A percentile compares a stretch with the other conserved stretches of the same genome.
These are phyloP conservation scores for Dactylis glomerata DNA, from an alignment of 176 grass and related monocot genomes.

Conservation along the genomic window DNA sequence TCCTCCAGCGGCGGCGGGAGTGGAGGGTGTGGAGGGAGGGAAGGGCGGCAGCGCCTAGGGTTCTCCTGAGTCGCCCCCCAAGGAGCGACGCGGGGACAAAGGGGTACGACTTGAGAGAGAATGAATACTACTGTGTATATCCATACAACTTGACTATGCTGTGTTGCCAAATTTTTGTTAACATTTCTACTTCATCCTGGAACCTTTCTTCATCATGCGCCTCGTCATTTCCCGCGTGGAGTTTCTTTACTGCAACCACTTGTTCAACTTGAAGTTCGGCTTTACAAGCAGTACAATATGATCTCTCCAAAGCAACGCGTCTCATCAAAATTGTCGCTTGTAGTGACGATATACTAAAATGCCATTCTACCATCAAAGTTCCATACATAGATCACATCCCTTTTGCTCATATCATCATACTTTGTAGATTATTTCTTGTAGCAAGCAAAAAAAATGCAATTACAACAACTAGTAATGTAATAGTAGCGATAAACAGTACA, in stretches of 20 bases:
- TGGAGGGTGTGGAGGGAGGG: no score
- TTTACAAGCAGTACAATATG: conserved; percentile 7
- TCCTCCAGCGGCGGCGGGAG: no score
- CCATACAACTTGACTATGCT: conserved; percentile 27
- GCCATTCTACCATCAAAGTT: conserved; percentile 26
- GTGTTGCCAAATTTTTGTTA: conserved; percentile 8
- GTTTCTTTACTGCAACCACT: conserved; percentile 19
- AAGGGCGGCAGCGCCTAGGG: no score
- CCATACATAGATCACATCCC: background rate
- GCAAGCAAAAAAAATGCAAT: background rate
- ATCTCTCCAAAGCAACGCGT: conserved; percentile 22
- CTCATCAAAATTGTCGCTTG: conserved; percentile 20
- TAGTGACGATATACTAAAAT: conserved; percentile 20
- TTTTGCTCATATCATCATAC: background rate
- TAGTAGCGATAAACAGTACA: background rate
- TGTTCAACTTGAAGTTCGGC: background rate
- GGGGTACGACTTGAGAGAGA: no score
- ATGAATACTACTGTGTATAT: no score
- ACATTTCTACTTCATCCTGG: conserved; percentile 6
- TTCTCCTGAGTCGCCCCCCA: no score
- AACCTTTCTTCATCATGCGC: conserved; percentile 3
- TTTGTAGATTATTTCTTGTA: background rate
- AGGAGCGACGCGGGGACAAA: no score
- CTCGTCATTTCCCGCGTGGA: background rate
- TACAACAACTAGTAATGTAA: background rate